Evolutionary conservation across 306 rosid species (phyloP), one percentile per base, ranked within the genome.

Genomic region (Pueraria montana): DNA sequence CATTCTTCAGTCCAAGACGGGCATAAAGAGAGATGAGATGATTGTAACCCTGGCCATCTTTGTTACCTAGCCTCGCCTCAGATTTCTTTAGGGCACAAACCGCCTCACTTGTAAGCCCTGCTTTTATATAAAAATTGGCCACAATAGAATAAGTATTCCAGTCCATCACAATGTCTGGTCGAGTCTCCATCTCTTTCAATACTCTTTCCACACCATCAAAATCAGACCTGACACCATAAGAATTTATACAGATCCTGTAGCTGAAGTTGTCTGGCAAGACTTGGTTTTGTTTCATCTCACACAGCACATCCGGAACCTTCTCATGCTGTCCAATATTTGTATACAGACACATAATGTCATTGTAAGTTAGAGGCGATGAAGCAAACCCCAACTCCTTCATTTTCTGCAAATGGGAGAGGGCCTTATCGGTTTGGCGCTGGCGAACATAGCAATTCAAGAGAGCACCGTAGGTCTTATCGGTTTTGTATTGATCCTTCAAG

Each of bases 361-460:
- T 96, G 91, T 87, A 92, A 43, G 88, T 88, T 9, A 92, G 90
- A 72, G 97, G 21, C 0, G 93, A 86, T 4, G 90, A 86, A 80
- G 84, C 92, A 64, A 93, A 83, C 23, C 98, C 99, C 82, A 92
- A 69, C 82, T 89, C 91, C 89, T 91, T 89, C 98, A 95, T 95
- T 82, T 87, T 95, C 72, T 81, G 83, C 53, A 89, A 80, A 87
- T 92, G 98, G 24, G 89, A 77, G 21, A 93, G 88, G 11, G 92
- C 75, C 86, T 92, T 90, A 0, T 90, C 92, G 9, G 70, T 73
- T 85, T 87, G 85, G 30, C 74, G 83, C 85, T 91, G 94, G 46
- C 97, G 87, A n/a, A 85, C 96, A 62, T 91, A 96, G 88, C 99
- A 93, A 87, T 92, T 89, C 84, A 96, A 84, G 18, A 93, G 93